phyloP scores from a whole-genome alignment of 129 eudicot species.

The sunflower (Helianthus annuus) region DNA sequence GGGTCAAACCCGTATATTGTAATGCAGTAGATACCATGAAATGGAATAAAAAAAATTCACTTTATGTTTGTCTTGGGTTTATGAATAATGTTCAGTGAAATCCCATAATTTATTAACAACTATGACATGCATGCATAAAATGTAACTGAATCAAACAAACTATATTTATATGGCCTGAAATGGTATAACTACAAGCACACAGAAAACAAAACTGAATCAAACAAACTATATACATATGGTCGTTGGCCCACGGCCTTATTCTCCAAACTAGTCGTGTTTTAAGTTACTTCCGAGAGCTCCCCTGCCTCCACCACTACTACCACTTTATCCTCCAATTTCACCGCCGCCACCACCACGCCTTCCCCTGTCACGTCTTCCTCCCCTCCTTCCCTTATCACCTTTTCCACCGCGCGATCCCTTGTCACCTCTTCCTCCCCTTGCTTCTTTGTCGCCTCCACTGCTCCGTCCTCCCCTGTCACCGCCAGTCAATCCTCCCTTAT shows the following conservation, averaged over 20 bases:
- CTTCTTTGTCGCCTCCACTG: no score
- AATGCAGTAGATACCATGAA: not conserved
- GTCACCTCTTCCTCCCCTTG: no score
- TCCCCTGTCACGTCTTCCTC: no score
- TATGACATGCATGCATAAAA: no score
- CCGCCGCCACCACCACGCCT: constrained; percentile 11
- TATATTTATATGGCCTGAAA: no score
- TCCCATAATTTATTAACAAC: not conserved
- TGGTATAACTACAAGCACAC: constrained; percentile 11
- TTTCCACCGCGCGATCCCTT: no score
- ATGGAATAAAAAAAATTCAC: not conserved
- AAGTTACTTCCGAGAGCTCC: not conserved
- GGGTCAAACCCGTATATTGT: constrained; percentile 4
- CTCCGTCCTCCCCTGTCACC: not conserved
- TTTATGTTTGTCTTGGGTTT: not conserved
- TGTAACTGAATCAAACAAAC: no score
- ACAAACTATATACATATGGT: constrained; percentile 13
- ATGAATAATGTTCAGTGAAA: not conserved
- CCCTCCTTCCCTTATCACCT: no score
- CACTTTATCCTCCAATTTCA: not conserved
- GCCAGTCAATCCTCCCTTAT: constrained; percentile 17
- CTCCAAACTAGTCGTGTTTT: constrained; percentile 15
- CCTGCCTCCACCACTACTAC: not conserved
- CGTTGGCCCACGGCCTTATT: constrained; percentile 22
- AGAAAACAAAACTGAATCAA: constrained; percentile 3